Evolutionary conservation across 139 green algal genomes (phyloP).

Genomic region (Tetraselmis chui): DNA sequence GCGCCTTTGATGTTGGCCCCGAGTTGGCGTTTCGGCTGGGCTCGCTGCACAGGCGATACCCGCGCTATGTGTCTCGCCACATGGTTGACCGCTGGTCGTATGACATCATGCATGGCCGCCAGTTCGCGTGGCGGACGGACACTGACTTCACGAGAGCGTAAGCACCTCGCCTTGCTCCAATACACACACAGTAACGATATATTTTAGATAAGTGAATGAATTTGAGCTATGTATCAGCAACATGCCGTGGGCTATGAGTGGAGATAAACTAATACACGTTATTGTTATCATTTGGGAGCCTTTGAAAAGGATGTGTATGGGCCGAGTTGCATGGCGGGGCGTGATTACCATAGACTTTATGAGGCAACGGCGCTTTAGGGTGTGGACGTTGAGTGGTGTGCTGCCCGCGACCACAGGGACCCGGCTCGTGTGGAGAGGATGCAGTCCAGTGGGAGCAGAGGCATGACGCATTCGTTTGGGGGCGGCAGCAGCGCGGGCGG

Average conservation of each 20-base stretch:
- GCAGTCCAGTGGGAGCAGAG: neutral
- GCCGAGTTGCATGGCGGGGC: too few relatives aligned
- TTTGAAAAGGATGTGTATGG: too few relatives aligned
- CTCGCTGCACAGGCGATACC: neutral
- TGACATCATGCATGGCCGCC: neutral
- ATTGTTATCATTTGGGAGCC: too few relatives aligned
- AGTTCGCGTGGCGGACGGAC: neutral
- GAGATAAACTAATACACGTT: too few relatives aligned
- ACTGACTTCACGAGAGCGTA: neutral
- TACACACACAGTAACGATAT: too few relatives aligned
- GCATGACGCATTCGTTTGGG: neutral
- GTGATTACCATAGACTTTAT: too few relatives aligned
- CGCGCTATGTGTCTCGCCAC: neutral
- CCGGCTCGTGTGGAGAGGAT: neutral
- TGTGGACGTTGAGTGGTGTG: too few relatives aligned
- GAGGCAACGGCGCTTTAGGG: too few relatives aligned
- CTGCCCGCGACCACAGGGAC: neutral
- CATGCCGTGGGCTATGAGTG: too few relatives aligned
- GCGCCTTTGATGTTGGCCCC: neutral
- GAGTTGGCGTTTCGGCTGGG: neutral
- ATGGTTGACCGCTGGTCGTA: neutral
- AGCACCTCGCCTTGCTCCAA: too few relatives aligned
- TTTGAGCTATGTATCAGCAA: too few relatives aligned
- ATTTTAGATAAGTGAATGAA: too few relatives aligned
- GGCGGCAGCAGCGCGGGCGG: neutral